Evolutionary conservation across 352 stramenopile species (phyloP).

Genomic region (Phytophthora ramorum): DNA sequence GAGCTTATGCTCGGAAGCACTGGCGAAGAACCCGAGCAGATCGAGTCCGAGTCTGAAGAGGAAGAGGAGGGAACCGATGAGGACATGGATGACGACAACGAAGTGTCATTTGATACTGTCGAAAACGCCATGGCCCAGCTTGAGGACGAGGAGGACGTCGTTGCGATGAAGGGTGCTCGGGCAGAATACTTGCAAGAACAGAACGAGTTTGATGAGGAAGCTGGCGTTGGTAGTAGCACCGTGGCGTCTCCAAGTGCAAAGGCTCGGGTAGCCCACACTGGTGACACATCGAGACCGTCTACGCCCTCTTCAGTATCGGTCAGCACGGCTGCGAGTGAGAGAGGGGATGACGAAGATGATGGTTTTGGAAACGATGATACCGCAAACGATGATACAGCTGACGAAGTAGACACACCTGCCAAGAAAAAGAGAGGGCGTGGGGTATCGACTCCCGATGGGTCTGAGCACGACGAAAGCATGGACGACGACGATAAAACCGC

Average conservation of each 20-base stretch:
- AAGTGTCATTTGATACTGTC: slow-evolving; percentile 77
- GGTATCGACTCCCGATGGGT: slow-evolving; percentile 14
- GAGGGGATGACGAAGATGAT: slow-evolving; percentile 49
- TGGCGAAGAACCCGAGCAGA: slow-evolving; percentile 14
- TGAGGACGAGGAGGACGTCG: slow-evolving; percentile 96
- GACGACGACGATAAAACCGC: slow-evolving; percentile 48
- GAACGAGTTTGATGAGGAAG: slow-evolving; percentile 71
- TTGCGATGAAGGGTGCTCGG: slow-evolving; percentile 88
- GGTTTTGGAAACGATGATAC: slow-evolving; percentile 30
- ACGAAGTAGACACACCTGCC: slow-evolving; percentile 22
- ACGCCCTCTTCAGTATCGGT: slow-evolving; percentile 50
- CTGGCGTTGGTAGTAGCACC: slow-evolving; percentile 16
- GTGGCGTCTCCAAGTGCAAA: slow-evolving; percentile 9
- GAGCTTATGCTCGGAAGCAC: slow-evolving; percentile 84
- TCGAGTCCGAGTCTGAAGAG: slow-evolving; percentile 54
- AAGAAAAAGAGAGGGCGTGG: slow-evolving; percentile 6
- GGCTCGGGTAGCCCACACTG: background rate
- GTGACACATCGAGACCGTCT: slow-evolving; percentile 24
- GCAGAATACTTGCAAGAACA: slow-evolving; percentile 66
- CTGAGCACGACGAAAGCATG: slow-evolving; percentile 44
- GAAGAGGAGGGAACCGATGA: slow-evolving; percentile 40
- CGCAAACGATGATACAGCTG: slow-evolving; percentile 24
- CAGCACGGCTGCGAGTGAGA: slow-evolving; percentile 48
- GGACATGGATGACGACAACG: slow-evolving; percentile 55
- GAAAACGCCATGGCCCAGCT: slow-evolving; percentile 95